Base-by-base conservation (phyloP, 192 early-diverging fungal species). In the Backusella luteola region DNA sequence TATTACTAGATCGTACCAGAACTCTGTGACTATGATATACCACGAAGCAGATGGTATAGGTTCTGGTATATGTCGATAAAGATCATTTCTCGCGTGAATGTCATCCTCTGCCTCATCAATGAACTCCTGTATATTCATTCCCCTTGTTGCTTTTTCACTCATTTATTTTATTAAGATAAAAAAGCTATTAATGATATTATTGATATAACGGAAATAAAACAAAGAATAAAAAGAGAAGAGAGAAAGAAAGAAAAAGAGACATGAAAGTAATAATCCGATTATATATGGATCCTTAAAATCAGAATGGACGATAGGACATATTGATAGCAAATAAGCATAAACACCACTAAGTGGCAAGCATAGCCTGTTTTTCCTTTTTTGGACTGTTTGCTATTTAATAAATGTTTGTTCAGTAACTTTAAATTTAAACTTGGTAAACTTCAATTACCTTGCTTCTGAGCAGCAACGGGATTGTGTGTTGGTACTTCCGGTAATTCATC, bases 21-120 rank as follows among this genome's bases (percentile, higher is more conserved):
- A 85, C 82, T 91, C 90, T 38, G 83, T 89, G 53, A 86, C 56
- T 36, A 91, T 73, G 7, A 91, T 84, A 66, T 89, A 89, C 76
- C 85, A 82, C 0, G 89, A 86, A 41, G 79, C 74, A 68, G 77
- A n/a, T 2, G 89, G 89, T 29, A 91, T 73, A 4, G 70, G 38
- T 80, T 89, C 87, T 26, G 79, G 78, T 41, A 89, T 86, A 34
- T 73, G 86, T 41, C 85, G 85, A 71, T 71, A 49, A 17, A 11
- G 38, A 38, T 23, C 26, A 2, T 12, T 3, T 11, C 1, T 36
- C 12, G 3, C 1, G 2, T 36, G 68, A 39, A 15, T 38, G 4
- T 41, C 23, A 11, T 41, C 68, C 4, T 68, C 17, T 36, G n/a
- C 34, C 32, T 38, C 19, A 11, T 69, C 68, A 21, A 7, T 63